Conservation (phyloP, 2,329 filamentous ascomycete genomes). For the Orbilia oligospora region DNA sequence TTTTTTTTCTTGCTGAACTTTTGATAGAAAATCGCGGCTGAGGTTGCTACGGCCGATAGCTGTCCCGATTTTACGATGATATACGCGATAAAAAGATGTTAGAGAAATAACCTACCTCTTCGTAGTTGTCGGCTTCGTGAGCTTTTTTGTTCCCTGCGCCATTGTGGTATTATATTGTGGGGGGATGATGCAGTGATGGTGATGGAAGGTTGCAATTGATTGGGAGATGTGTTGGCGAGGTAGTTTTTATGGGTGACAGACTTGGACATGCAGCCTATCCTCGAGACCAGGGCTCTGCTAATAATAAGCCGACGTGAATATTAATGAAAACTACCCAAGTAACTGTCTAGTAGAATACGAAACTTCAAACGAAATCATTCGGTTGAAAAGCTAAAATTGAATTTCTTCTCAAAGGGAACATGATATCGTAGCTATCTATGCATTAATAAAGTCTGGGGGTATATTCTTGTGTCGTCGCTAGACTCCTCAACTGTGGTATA, state of each 20-base stretch:
- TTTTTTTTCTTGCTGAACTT: no score
- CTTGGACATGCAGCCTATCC: no score
- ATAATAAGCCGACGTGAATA: no score
- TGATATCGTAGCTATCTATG: not conserved
- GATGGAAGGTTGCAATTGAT: slow-evolving; percentile 24
- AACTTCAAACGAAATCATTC: no score
- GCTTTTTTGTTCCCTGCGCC: slow-evolving; percentile 63
- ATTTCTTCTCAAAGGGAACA: no score
- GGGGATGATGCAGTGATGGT: slow-evolving; percentile 20
- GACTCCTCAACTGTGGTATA: no score
- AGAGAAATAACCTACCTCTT: slow-evolving; percentile 39
- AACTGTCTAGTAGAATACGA: no score
- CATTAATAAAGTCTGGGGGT: no score
- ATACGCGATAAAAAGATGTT: not conserved
- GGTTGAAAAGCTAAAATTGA: not conserved
- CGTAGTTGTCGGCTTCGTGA: slow-evolving; percentile 61
- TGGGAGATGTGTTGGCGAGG: slow-evolving; percentile 15
- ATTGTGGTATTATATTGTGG: slow-evolving; percentile 34
- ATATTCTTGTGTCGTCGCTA: no score
- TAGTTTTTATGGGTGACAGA: slow-evolving; percentile 8
- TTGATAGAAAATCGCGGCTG: not conserved
- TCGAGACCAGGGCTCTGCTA: no score
- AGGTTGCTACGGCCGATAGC: not conserved
- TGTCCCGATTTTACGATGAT: not conserved
- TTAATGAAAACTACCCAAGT: no score